Base-by-base conservation (phyloP, 495 filamentous ascomycete genomes). In the Aspergillus sparsus region DNA sequence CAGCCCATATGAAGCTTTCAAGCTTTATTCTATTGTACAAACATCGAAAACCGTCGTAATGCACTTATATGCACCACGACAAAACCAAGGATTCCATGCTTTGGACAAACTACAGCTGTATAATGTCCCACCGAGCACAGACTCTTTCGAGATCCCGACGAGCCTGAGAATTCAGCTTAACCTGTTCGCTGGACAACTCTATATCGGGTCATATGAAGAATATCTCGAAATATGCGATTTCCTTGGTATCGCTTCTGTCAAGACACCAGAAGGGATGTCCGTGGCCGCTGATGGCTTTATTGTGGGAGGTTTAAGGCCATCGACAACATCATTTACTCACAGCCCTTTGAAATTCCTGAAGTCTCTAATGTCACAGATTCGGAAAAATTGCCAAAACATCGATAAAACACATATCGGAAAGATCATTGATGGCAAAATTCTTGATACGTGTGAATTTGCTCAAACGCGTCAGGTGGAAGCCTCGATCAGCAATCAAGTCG, bases 1-100 rank as follows among this genome's bases (percentile, higher is more conserved):
- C 58, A 89, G 86, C 67, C 82, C 84, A 7, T 85, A 67, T 52
- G 87, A 92, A 64, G 87, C 84, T 7, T 74, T 87, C 34, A 10
- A 66, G 18, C 68, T 89, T 6, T 68, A 82, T n/a, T 66, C 72
- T 0, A 52, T 12, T 3, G 79, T 86, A 21, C 47, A 47, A 6
- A 21, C 56, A 34, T 74, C 69, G 3, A 61, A 52, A 0, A 10
- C 7, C 3, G 81, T 82, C 10, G 69, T 62, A 0, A 62, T 90
- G 34, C 84, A 87, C 55, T 27, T 86, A 1, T 91, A 90, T 68
- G 64, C 80, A 4, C 84, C 87, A 1, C 81, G 81, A 0, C 64
- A 79, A 1, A 84, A 73, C 53, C 63, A 75, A 27, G 65, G 62
- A 0, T 74, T 76, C 57, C 68, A 57, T 3, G 51, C 77, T 8